Evolutionary conservation across 768 basidiomycete genomes (phyloP), one percentile per base, ranked within the genome.

Genomic region (Agrocybe pediades): DNA sequence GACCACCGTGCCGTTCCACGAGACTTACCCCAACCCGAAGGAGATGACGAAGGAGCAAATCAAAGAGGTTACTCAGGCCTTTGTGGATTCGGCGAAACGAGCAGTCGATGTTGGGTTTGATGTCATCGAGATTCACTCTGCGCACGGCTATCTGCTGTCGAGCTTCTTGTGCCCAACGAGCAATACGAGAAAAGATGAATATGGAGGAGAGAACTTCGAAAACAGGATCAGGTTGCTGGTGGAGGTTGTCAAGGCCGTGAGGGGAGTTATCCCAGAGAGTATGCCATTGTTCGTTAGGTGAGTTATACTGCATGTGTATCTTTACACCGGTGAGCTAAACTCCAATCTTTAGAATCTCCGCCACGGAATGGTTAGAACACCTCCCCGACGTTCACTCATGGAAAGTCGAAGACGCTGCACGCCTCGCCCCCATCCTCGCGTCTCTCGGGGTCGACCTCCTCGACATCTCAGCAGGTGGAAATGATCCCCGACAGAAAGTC

Each of bases 241-340:
- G 5, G 82, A 89, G 63, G 72, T 90, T 43, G 80, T 86, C 7
- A 82, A 87, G 43, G 83, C 83, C 2, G 71, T 90, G 0, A 77
- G 90, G 7, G 74, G 72, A 16, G 74, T 76, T 9, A 86, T 90
- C 58, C 83, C 84, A 0, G 65, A 74, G 4, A 67, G 74, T 9
- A 85, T 83, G 75, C 89, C 92, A 1, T 69, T 94, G 8, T 90
- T 92, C 69, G 73, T 87, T 48, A 78, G 91, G 85, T 84, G 56
- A 16, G 53, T 2, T 41, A n/a, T n/a, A n/a, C n/a, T n/a, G n/a
- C 9, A 8, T 41, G 15, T 6, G 1, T 21, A 25, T 3, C 24
- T 20, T 17, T 3, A 11, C 0, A 23, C 1, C 26, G 9, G 19
- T 20, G 7, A 33, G 13, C 9, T n/a, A 11, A 27, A 26, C 24